Percentiles rank a stretch among this genome's conserved stretches.
These are phyloP conservation scores for Tylopilus sp. DNA, from an alignment of 1,284 basidiomycete species.

Conservation along the genomic window DNA sequence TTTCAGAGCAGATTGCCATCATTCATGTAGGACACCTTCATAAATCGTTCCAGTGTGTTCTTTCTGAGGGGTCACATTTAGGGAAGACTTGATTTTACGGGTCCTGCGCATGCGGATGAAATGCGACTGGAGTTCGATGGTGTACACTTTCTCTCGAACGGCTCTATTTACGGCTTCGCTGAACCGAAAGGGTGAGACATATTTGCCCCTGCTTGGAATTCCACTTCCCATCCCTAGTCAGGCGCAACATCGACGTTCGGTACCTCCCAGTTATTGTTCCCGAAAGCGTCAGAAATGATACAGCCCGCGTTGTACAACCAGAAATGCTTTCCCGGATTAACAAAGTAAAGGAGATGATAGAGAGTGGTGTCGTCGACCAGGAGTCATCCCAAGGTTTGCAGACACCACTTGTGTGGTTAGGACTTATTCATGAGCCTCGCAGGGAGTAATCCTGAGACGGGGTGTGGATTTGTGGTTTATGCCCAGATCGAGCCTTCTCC, in stretches of 20 bases:
- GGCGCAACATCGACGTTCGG: conserved; percentile 62
- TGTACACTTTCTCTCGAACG: conserved; percentile 73
- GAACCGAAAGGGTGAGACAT: conserved; percentile 57
- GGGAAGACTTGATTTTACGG: conserved; percentile 69
- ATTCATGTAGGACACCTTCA: conserved; percentile 52
- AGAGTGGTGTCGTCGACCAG: conserved; percentile 57
- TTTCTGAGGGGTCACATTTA: conserved; percentile 25
- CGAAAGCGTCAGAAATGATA: conserved; percentile 51
- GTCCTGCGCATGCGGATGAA: conserved; percentile 49
- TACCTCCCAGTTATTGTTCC: conserved; percentile 64
- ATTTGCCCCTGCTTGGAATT: neutral
- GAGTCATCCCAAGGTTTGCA: conserved; percentile 31
- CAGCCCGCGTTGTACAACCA: conserved; percentile 58
- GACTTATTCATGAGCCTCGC: neutral
- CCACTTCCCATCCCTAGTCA: conserved; percentile 24
- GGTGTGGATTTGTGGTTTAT: conserved; percentile 63
- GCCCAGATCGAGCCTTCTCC: conserved; percentile 55
- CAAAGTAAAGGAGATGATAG: conserved; percentile 58
- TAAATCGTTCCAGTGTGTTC: neutral
- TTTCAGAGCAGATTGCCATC: conserved; percentile 46
- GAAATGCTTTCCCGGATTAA: conserved; percentile 61
- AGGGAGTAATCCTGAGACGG: conserved; percentile 20
- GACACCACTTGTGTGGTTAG: neutral
- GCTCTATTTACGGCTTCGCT: conserved; percentile 74
- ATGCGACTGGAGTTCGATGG: conserved; percentile 71